Base-by-base conservation (phyloP, 148 eudicot genomes). In the Linanthus parryae region DNA sequence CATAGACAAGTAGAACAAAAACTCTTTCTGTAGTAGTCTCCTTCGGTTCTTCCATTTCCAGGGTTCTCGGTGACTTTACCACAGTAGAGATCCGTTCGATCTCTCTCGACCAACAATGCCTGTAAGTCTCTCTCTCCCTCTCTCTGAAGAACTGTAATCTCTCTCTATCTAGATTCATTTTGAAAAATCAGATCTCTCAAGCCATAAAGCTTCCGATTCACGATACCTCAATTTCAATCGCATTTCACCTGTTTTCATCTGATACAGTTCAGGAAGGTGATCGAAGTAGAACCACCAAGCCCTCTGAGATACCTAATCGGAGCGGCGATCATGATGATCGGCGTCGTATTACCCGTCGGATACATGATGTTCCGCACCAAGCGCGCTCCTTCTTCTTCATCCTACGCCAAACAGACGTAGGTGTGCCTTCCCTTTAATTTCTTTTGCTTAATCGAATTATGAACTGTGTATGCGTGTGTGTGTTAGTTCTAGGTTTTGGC, bases 371-470 rank as follows among this genome's bases (percentile, higher is more conserved):
- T 91, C 57, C 86, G 98, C 22, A 91, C 76, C 64, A 83, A 76
- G 43, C 77, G 94, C 0, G 94, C 63, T 33, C 86, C 88, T 48
- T 80, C 97, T 12, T 73, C 92, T 36, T 73, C 95, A 15, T 69
- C 97, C 58, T 90, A 71, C 72, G 61, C 95, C 73, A 91, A 91
- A 76, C 94, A 79, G 79, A 89, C 97, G 97, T 89, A 85, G 90
- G 97, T 88, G 57, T 78, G 74, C 72, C 69, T 54, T 72, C 33
- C 45, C 17, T 23, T 36, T 23, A 48, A 36, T 8, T 23, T 8
- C 36, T 29, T 33, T n/a, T 15, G 28, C 2, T 44, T 21, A 39
- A 43, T 22, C 10, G 4, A 21, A 44, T 44, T 45, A 8, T 0
- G 12, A 5, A n/a, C n/a, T n/a, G n/a, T n/a, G n/a, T 31, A 5